Percentiles rank a stretch among this genome's conserved stretches.
Evolutionary conservation across 192 early-diverging fungal genomes (phyloP).

Genomic region (Endogone sp.): DNA sequence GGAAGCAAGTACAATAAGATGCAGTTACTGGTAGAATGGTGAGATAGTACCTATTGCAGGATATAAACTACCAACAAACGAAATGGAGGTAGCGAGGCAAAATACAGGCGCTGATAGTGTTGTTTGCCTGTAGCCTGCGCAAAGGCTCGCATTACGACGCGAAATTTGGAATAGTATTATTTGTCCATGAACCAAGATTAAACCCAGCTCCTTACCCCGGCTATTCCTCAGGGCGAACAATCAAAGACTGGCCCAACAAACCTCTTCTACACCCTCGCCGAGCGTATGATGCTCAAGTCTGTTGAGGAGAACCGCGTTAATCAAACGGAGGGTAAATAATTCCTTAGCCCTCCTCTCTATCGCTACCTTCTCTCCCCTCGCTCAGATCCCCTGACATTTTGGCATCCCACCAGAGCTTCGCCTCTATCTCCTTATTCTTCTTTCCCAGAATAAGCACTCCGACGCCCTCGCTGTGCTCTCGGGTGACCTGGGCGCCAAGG

Average conservation of each 20-base stretch:
- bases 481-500: constrained; percentile 54
- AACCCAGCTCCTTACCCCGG: too few relatives aligned
- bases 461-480: constrained; percentile 65
- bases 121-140: too few relatives aligned
- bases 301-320: constrained; percentile 59
- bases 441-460: constrained; percentile 61
- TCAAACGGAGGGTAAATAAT: constrained; percentile 54
- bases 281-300: constrained; percentile 81
- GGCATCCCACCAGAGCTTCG: constrained; percentile 57
- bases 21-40: too few relatives aligned
- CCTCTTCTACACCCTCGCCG: constrained; percentile 66
- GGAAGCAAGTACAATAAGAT: too few relatives aligned
- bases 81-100: too few relatives aligned
- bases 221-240: constrained; percentile 42
- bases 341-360: background rate
- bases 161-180: too few relatives aligned
- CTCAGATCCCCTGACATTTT: constrained; percentile 1
- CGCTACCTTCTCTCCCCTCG: background rate
- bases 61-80: too few relatives aligned
- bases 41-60: too few relatives aligned
- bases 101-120: too few relatives aligned
- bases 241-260: constrained; percentile 26
- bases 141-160: too few relatives aligned
- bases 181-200: too few relatives aligned
- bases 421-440: constrained; percentile 69